Percentiles rank a stretch among this genome's conserved stretches.
Conservation (phyloP, 352 stramenopile genomes). For the Globisporangium emineosum region DNA sequence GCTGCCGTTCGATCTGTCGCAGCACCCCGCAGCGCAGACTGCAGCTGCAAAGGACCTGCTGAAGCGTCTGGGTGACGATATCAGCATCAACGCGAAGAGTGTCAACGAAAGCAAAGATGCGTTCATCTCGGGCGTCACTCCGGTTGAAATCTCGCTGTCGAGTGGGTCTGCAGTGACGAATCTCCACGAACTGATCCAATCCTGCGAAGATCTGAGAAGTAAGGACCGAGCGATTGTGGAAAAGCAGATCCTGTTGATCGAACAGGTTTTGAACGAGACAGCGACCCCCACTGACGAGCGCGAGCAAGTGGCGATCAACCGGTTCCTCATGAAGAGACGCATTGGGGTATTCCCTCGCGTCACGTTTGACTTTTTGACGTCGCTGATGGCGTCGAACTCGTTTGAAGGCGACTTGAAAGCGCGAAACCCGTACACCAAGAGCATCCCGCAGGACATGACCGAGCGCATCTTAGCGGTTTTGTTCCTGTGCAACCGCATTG, state of each 20-base stretch:
- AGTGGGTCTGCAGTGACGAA: conserved; percentile 22
- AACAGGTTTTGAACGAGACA: conserved; percentile 51
- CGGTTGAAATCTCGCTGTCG: conserved; percentile 31
- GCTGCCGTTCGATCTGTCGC: conserved; percentile 93
- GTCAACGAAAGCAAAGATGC: conserved; percentile 78
- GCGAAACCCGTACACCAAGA: conserved; percentile 64
- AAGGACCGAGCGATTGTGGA: conserved; percentile 55
- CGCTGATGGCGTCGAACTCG: conserved; percentile 52
- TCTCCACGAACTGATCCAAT: conserved; percentile 49
- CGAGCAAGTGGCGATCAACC: conserved; percentile 25
- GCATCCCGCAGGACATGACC: conserved; percentile 26
- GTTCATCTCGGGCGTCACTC: conserved; percentile 63
- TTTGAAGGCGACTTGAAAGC: conserved; percentile 59
- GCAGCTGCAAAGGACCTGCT: conserved; percentile 94
- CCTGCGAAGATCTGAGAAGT: conserved; percentile 44
- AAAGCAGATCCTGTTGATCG: conserved; percentile 47
- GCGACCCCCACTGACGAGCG: conserved; percentile 6
- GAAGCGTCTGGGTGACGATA: conserved; percentile 90
- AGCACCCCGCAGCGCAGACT: conserved; percentile 87
- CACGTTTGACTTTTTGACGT: conserved; percentile 78
- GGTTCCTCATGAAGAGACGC: conserved; percentile 64
- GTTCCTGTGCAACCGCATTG: conserved; percentile 78
- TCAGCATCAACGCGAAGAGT: conserved; percentile 76
- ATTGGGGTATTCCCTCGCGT: conserved; percentile 58
- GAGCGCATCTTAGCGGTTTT: conserved; percentile 60